These are phyloP conservation scores for Sphagnurus paluster DNA, from an alignment of 1,284 basidiomycete species.

Conservation along the genomic window DNA sequence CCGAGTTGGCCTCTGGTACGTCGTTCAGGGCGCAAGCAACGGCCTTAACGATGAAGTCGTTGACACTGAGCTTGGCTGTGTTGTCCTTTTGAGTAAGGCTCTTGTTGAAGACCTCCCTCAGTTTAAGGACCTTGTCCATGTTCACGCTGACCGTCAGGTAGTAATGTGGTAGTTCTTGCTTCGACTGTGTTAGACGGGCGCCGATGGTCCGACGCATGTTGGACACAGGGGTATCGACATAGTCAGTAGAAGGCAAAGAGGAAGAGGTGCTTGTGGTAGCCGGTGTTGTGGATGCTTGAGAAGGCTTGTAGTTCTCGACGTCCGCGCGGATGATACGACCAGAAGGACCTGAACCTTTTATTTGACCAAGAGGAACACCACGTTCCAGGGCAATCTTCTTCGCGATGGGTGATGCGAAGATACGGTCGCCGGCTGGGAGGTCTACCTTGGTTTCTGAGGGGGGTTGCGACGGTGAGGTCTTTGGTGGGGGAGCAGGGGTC, in stretches of 20 bases:
- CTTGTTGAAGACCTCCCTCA: slow-evolving; percentile 96
- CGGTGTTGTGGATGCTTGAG: slow-evolving; percentile 44
- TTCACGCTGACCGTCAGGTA: slow-evolving; percentile 95
- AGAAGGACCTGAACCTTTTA: slow-evolving; percentile 94
- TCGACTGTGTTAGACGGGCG: slow-evolving; percentile 87
- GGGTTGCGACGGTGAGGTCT: slow-evolving; percentile 39
- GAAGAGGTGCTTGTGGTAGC: slow-evolving; percentile 37
- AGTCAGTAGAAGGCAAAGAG: slow-evolving; percentile 60
- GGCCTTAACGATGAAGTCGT: slow-evolving; percentile 98
- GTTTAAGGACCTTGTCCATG: slow-evolving; percentile 96
- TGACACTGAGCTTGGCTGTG: slow-evolving; percentile 90
- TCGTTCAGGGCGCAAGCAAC: slow-evolving; percentile 88
- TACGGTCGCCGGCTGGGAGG: slow-evolving; percentile 70
- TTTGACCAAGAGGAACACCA: slow-evolving; percentile 87
- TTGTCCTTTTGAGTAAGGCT: slow-evolving; percentile 83
- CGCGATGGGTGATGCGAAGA: slow-evolving; percentile 94
- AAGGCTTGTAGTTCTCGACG: slow-evolving; percentile 84
- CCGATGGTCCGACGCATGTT: slow-evolving; percentile 97
- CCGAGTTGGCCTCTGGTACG: slow-evolving; percentile 97
- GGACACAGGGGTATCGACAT: slow-evolving; percentile 88
- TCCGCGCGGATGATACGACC: slow-evolving; percentile 95
- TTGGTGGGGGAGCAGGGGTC: slow-evolving; percentile 33
- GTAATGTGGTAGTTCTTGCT: slow-evolving; percentile 95
- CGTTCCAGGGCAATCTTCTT: slow-evolving; percentile 96
- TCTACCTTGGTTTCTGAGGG: slow-evolving; percentile 45